Base-by-base conservation (phyloP, 805 yeast species). In the Lachancea sp. region DNA sequence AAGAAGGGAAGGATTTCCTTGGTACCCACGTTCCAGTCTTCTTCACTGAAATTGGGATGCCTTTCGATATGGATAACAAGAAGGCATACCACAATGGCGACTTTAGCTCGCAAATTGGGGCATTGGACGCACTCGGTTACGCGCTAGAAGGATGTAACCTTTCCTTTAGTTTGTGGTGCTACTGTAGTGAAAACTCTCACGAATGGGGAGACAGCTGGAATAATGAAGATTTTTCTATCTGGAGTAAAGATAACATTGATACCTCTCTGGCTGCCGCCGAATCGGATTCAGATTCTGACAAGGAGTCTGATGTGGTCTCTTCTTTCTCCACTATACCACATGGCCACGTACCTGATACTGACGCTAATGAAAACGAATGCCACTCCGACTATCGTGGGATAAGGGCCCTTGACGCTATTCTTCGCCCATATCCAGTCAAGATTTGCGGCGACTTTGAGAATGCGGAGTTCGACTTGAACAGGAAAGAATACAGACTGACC, bases 1-100 rank as follows among this genome's bases (percentile, higher is more conserved):
- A 58, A 16, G 97, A 92, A 56, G 77, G 87, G 4, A 56, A 64
- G 5, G 70, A 70, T 3, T 58, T 72, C 22, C 60, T 89, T 26
- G 97, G 97, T 2, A 43, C 49, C 1, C 37, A 59, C 8, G 69
- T 87, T 8, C 96, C 97, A 0, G 73, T 83, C 8, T 63, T 90
- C 17, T 79, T 92, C 71, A 77, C 95, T 1, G 98, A 90, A 60
- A 88, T 90, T n/a, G 98, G 98, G 5, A 86, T 90, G 81, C 97
- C 98, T 2, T 86, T 82, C 59, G 96, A 92, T 60, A 85, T 90
- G 96, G 89, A 90, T 60, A 70, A 76, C 43, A 85, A 83, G 55
- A 68, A 64, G 35, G 83, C 96, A 0, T 90, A 75, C 55, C 58
- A 60, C 1, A 69, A 69, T 42, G 88, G 89, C 1, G 75, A 77